Percentiles rank a stretch among this genome's conserved stretches.
phyloP scores from a whole-genome alignment of 805 yeast species.

The Yarrowia sp. region DNA sequence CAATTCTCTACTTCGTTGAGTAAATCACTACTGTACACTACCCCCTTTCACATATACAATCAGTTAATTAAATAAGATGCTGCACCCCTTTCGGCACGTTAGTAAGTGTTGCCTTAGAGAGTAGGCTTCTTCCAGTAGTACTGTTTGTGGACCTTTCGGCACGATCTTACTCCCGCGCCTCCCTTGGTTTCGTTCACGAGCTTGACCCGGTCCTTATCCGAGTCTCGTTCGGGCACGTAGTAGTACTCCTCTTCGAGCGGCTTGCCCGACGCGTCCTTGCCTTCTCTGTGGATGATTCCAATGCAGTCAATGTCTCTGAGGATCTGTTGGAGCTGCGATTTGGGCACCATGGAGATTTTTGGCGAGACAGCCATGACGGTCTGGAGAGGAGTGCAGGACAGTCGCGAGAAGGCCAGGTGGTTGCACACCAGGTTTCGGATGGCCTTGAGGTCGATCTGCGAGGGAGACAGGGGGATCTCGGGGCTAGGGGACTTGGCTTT shows the following conservation, averaged over 20 bases:
- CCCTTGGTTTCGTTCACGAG: conserved; percentile 83
- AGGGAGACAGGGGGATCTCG: conserved; percentile 20
- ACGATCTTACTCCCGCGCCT: conserved; percentile 78
- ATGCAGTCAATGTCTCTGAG: conserved; percentile 62
- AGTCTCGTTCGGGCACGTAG: conserved; percentile 83
- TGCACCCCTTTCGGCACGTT: background rate
- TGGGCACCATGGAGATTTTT: conserved; percentile 40
- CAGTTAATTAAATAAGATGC: conserved; percentile 32
- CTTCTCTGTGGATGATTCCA: conserved; percentile 87
- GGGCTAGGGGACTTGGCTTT: conserved; percentile 2
- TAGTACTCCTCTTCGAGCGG: conserved; percentile 93
- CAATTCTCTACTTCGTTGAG: too few species aligned
- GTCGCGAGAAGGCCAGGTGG: conserved; percentile 87
- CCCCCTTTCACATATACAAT: background rate
- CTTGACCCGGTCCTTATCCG: conserved; percentile 68
- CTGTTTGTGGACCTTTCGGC: conserved; percentile 94
- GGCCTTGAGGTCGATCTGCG: conserved; percentile 51
- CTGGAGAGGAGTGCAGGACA: conserved; percentile 86
- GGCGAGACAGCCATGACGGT: conserved; percentile 61
- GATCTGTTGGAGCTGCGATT: conserved; percentile 54
- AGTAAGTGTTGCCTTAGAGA: conserved; percentile 1
- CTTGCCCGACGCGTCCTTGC: conserved; percentile 97
- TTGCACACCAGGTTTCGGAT: conserved; percentile 74
- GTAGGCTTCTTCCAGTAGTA: conserved; percentile 40
- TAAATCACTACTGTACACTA: too few species aligned